Conservation (phyloP, 441 rosid species). For the Hypseocharis bilobata region DNA sequence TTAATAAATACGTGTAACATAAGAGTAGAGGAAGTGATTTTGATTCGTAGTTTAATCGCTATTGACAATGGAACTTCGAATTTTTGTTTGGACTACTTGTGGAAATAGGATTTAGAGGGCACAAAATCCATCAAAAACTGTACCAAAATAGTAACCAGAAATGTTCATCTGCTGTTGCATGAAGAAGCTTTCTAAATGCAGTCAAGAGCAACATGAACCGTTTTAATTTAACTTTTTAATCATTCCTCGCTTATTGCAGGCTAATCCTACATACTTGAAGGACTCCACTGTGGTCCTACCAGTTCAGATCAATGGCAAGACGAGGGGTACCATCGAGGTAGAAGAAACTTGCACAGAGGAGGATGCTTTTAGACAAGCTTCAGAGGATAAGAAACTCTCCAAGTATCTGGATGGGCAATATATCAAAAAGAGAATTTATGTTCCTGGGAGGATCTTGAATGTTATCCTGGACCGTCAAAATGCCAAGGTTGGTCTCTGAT, state of each 20-base stretch:
- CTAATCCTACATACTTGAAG: slow-evolving; percentile 53
- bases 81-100: too few relatives aligned
- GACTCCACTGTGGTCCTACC: slow-evolving; percentile 56
- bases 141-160: not conserved
- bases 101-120: too few relatives aligned
- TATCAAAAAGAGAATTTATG: slow-evolving; percentile 63
- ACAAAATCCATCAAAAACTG: too few relatives aligned
- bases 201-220: too few relatives aligned
- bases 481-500: slow-evolving; percentile 37
- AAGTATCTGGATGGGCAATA: slow-evolving; percentile 56
- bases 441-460: slow-evolving; percentile 80
- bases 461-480: slow-evolving; percentile 56
- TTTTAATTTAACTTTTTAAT: too few relatives aligned
- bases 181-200: not conserved
- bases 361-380: slow-evolving; percentile 59
- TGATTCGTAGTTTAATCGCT: too few relatives aligned
- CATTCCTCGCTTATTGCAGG: too few relatives aligned
- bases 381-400: slow-evolving; percentile 49
- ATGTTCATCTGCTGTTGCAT: not conserved
- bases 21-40: not conserved
- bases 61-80: too few relatives aligned
- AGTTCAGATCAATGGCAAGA: slow-evolving; percentile 92
- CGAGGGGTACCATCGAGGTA: slow-evolving; percentile 74
- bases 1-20: not conserved
- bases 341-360: slow-evolving; percentile 82